Evolutionary conservation across 139 green algal genomes (phyloP).

Genomic region (Eudorina sp.): DNA sequence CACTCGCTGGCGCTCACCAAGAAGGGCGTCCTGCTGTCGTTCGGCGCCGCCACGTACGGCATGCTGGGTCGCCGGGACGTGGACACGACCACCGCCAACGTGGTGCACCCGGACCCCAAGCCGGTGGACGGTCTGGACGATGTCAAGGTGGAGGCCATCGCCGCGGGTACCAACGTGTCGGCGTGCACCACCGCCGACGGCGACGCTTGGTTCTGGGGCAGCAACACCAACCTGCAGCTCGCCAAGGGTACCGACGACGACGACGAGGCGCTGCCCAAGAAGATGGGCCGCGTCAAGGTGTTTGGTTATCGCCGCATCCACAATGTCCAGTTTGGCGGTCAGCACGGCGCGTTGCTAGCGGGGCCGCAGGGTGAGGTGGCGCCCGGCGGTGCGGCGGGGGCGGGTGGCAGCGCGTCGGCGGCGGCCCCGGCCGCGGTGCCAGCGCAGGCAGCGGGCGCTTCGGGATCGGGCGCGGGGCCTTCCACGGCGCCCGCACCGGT

Average conservation of each 20-base stretch:
- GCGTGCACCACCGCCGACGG: constrained; percentile 67
- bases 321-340: constrained; percentile 81
- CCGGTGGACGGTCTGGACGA: constrained; percentile 68
- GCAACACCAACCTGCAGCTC: constrained; percentile 84
- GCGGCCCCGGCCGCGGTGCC: not conserved
- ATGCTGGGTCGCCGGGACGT: constrained; percentile 79
- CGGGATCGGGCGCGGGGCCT: not conserved
- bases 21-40: constrained; percentile 74
- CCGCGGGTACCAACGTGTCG: constrained; percentile 77
- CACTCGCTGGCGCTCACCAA: constrained; percentile 84
- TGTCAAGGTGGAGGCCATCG: constrained; percentile 46
- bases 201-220: constrained; percentile 81
- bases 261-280: constrained; percentile 73
- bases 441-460: not conserved
- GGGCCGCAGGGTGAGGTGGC: constrained; percentile 26
- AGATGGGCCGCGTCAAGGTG: constrained; percentile 66
- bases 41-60: constrained; percentile 87
- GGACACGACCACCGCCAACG: constrained; percentile 62
- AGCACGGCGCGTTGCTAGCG: constrained; percentile 80
- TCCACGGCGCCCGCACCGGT: not conserved
- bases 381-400: not conserved
- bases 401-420: not conserved
- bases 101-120: constrained; percentile 38
- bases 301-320: constrained; percentile 67
- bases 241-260: constrained; percentile 86